Percentiles rank a stretch among this genome's conserved stretches.
Conservation (phyloP, 2,329 filamentous ascomycete genomes). For the Fusarium subglutinans region DNA sequence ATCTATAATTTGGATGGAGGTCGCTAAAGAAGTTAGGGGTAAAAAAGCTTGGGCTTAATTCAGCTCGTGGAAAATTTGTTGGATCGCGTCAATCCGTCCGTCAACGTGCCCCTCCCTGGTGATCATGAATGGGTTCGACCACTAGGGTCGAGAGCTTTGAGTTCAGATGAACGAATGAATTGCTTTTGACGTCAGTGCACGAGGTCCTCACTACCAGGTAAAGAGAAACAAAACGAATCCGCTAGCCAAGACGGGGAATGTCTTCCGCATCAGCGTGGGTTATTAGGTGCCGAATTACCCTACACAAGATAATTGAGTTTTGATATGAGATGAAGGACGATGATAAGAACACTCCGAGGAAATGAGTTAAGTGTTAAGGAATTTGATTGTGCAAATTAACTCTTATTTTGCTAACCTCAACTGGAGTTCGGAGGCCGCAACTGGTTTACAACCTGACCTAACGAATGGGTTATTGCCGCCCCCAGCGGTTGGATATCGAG, state of each 20-base stretch:
- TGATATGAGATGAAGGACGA: not conserved
- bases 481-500: not conserved
- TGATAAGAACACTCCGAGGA: not conserved
- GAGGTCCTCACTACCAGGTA: not conserved
- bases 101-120: constrained; percentile 30
- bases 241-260: constrained; percentile 13
- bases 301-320: not conserved
- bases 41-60: not conserved
- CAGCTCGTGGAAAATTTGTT: not conserved
- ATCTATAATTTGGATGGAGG: constrained; percentile 13
- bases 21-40: not conserved
- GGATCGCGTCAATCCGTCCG: constrained; percentile 10
- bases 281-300: constrained; percentile 8
- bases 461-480: not conserved
- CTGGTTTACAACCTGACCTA: not conserved
- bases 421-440: not conserved
- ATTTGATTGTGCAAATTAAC: too few species aligned
- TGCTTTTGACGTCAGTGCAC: constrained; percentile 39
- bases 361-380: not conserved
- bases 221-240: constrained; percentile 6
- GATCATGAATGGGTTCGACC: constrained; percentile 7
- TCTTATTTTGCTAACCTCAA: not conserved
- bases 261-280: not conserved
- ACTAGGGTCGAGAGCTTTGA: not conserved
- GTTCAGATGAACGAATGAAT: not conserved